phyloP scores from a whole-genome alignment of 2,329 filamentous ascomycete species.

The Arthrobotrys sphaeroides region DNA sequence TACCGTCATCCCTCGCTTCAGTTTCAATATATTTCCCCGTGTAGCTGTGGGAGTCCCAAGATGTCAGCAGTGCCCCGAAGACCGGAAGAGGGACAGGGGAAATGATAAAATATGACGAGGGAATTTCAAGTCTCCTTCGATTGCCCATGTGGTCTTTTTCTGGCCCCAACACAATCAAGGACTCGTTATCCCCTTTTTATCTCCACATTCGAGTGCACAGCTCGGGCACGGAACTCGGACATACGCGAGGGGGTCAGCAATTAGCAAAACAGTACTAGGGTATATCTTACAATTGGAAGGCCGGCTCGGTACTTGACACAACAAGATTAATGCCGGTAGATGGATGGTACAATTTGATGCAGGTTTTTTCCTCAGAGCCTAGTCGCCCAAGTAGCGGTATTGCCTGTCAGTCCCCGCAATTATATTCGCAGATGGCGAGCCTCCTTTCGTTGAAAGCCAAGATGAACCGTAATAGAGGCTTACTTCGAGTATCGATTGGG shows the following conservation, averaged over 20 bases:
- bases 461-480: slow-evolving; percentile 52
- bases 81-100: not conserved
- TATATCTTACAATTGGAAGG: slow-evolving; percentile 78
- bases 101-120: not conserved
- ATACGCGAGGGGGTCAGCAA: slow-evolving; percentile 44
- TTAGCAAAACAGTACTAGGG: not conserved
- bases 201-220: slow-evolving; percentile 8
- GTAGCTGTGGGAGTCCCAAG: slow-evolving; percentile 65
- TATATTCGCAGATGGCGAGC: slow-evolving; percentile 5
- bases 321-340: slow-evolving; percentile 81
- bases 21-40: slow-evolving; percentile 86
- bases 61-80: not conserved
- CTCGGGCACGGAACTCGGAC: slow-evolving; percentile 19
- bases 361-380: slow-evolving; percentile 64
- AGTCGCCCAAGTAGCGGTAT: not conserved
- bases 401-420: not conserved
- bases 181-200: slow-evolving; percentile 11
- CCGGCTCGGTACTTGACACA: slow-evolving; percentile 88
- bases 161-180: not conserved
- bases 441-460: not conserved
- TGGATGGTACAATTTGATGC: slow-evolving; percentile 78
- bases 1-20: slow-evolving; percentile 68
- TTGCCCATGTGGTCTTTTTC: not conserved
- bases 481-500: slow-evolving; percentile 72
- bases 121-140: not conserved